These are phyloP conservation scores for Chlorella variabilis DNA, from an alignment of 163 green algal genomes.

Conservation along the genomic window DNA sequence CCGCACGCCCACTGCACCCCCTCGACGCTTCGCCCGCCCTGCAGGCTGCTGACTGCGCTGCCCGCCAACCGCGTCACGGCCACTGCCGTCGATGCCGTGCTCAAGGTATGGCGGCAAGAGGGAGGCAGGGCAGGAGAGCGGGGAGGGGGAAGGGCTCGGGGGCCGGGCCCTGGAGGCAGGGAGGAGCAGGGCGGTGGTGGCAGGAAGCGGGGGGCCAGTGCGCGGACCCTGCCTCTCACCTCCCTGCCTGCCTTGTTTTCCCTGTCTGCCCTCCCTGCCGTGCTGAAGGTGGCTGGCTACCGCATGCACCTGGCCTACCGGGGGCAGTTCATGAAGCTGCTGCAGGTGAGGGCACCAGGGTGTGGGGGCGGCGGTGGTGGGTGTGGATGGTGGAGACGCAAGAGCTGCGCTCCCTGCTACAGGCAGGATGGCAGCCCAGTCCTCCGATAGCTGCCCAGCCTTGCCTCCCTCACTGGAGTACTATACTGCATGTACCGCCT, in stretches of 20 bases:
- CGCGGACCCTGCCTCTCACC: too few relatives aligned
- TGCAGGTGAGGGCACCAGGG: constrained; percentile 56
- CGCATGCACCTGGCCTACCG: constrained; percentile 66
- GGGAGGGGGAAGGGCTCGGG: too few relatives aligned
- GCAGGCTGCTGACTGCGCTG: constrained; percentile 77
- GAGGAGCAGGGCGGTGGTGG: too few relatives aligned
- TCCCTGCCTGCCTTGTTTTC: too few relatives aligned
- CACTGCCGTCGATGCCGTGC: constrained; percentile 77
- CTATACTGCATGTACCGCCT: background rate
- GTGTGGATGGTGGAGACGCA: background rate
- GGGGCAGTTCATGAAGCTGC: constrained; percentile 81
- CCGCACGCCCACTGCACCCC: background rate
- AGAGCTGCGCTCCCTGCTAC: background rate
- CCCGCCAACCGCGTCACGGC: constrained; percentile 72
- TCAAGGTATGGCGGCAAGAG: constrained; percentile 55
- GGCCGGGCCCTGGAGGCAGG: background rate
- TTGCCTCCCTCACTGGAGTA: background rate
- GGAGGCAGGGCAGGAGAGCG: too few relatives aligned
- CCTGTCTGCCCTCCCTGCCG: background rate
- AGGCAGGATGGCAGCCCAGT: background rate
- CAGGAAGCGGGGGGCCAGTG: too few relatives aligned
- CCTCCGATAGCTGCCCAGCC: background rate
- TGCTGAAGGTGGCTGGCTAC: constrained; percentile 65
- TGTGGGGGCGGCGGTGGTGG: constrained; percentile 48
- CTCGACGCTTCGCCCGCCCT: background rate